Conservation (phyloP, 129 eudicot species). For the Deinandra increscens region DNA sequence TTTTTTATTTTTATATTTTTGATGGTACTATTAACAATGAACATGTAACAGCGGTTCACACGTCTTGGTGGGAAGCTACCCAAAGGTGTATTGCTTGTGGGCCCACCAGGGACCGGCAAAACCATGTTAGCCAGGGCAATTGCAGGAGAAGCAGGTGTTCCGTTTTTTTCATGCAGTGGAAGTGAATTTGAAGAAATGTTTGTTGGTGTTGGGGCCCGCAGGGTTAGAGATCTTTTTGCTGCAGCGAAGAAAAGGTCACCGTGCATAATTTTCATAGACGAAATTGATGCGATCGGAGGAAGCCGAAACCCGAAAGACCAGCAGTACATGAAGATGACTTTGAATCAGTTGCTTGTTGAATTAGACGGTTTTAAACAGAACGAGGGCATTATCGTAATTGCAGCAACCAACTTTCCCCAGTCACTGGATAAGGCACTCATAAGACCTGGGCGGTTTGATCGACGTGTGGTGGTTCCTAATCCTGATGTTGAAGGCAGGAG, state of each 20-base stretch:
- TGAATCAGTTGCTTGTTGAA: slow-evolving; percentile 93
- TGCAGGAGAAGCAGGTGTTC: slow-evolving; percentile 98
- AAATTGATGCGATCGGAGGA: slow-evolving; percentile 97
- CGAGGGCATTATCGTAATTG: slow-evolving; percentile 92
- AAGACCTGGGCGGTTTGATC: slow-evolving; percentile 96
- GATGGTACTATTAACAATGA: background rate
- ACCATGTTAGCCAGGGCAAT: slow-evolving; percentile 97
- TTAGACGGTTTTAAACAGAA: slow-evolving; percentile 96
- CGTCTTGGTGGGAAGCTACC: slow-evolving; percentile 98
- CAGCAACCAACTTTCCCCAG: slow-evolving; percentile 93
- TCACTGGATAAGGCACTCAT: slow-evolving; percentile 90
- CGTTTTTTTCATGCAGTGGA: slow-evolving; percentile 93
- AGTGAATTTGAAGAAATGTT: slow-evolving; percentile 99
- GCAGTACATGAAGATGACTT: slow-evolving; percentile 94
- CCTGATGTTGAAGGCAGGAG: slow-evolving; percentile 98
- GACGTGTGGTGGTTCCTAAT: slow-evolving; percentile 91
- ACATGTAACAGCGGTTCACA: slow-evolving; percentile 68
- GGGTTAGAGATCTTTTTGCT: slow-evolving; percentile 93
- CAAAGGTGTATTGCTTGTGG: slow-evolving; percentile 91
- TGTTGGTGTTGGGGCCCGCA: slow-evolving; percentile 96
- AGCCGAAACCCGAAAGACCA: slow-evolving; percentile 96
- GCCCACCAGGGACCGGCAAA: slow-evolving; percentile 98
- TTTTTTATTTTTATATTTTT: background rate
- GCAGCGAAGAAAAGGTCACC: slow-evolving; percentile 97
- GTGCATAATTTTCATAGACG: slow-evolving; percentile 88